Base-by-base conservation (phyloP, 305 asterid species). In the Galium porrigens region DNA sequence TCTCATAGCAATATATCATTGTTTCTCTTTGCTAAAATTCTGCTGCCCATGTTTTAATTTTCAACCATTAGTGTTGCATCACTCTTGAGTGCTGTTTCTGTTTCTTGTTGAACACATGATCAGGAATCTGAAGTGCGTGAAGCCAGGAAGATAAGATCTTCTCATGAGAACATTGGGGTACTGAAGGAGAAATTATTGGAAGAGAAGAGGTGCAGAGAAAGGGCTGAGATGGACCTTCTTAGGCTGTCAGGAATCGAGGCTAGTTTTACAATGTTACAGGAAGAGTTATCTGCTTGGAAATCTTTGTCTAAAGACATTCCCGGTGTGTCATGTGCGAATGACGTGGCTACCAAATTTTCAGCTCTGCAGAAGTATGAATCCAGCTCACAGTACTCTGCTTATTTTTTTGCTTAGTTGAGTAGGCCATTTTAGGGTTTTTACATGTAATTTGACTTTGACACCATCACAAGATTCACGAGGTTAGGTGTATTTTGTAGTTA, bases 71-170 rank as follows among this genome's bases (percentile, higher is more conserved):
- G 14, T 22, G 27, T 15, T 1, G 14, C 59, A 56, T 39, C 48
- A 66, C 15, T 39, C 48, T 44, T 55, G 3, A 62, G 12, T 20
- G 70, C 48, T 49, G 69, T 69, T 66, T 73, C 65, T 42, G 44
- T 58, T 68, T 76, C 53, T 65, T 29, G 18, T 34, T 33, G 39
- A 76, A 68, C 22, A 58, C 70, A 68, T 75, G 64, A 67, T 73
- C 82, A 88, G 98, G 98, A 91, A 79, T 72, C 87, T 84, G 98
- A 91, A 72, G 92, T 91, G 70, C 81, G 70, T 49, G 96, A 85
- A 78, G 96, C 96, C 58, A 88, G 87, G 76, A 88, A 79, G 76
- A 68, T 91, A 33, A 88, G 83, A 74, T 78, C 94, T 60, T 84
- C 95, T 76, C 92, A 80, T 74, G 91, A 80, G 72, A 83, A 81